Evolutionary conservation across 352 stramenopile genomes (phyloP).

Genomic region (Thraustochytrium sp.): DNA sequence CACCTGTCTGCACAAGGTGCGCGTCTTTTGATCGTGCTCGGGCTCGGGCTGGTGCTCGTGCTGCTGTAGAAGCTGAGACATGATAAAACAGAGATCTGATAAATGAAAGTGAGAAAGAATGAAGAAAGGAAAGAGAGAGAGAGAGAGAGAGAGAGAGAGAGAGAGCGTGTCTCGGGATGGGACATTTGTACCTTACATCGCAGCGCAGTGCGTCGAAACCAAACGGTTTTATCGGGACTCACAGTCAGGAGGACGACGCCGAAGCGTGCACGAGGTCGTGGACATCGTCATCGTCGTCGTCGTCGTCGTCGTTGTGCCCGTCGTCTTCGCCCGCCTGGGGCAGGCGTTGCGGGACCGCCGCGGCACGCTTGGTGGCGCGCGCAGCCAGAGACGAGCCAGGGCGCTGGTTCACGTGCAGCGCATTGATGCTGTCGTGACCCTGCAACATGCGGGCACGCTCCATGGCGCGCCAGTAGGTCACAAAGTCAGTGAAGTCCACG

Average conservation of each 20-base stretch:
- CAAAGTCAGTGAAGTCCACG: conserved; percentile 38
- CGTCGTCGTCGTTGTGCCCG: neutral
- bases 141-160: too few relatives aligned
- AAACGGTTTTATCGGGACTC: too few relatives aligned
- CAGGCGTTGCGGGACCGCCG: neutral
- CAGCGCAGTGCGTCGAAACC: too few relatives aligned
- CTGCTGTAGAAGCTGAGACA: too few relatives aligned
- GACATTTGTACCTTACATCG: too few relatives aligned
- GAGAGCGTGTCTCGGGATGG: too few relatives aligned
- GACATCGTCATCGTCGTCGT: neutral
- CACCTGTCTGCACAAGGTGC: conserved; percentile 13
- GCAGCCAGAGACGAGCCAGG: neutral
- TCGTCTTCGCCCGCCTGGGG: neutral
- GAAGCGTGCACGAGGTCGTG: neutral
- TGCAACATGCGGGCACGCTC: conserved; percentile 16
- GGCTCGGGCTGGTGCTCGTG: too few relatives aligned
- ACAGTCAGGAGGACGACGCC: too few relatives aligned
- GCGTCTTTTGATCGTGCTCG: conserved; percentile 27
- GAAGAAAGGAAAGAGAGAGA: too few relatives aligned
- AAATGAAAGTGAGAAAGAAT: too few relatives aligned
- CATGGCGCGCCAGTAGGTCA: conserved; percentile 31
- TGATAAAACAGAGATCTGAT: too few relatives aligned
- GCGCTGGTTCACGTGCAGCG: conserved; percentile 25
- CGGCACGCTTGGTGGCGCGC: neutral
- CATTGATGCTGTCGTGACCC: neutral